Evolutionary conservation across 1,284 basidiomycete species (phyloP), one percentile per base, ranked within the genome.

Genomic region (Fomitopsis betulina): DNA sequence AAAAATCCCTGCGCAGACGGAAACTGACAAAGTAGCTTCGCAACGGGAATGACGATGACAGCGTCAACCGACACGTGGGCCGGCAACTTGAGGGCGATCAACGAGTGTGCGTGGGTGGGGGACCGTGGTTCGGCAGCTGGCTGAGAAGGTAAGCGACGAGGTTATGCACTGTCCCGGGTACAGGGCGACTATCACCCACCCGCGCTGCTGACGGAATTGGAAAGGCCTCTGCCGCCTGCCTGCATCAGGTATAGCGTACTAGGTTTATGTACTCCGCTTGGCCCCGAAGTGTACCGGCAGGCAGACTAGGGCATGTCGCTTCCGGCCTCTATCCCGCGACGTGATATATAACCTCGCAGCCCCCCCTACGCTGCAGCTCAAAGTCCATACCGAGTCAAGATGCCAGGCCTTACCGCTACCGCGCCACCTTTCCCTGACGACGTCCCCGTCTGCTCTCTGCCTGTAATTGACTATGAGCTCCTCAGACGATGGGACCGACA

Each of bases 381-480:
- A 54, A 54, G 43, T 51, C 53, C 60, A 53, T 38, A 55, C 59
- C 60, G 54, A 37, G 33, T 43, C 59, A 58, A 53, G 55, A 72
- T 72, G 70, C 69, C 69, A 47, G 67, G 66, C 56, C 68, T 70
- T 57, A 69, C 68, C 49, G 65, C 59, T 33, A 30, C 57, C 39
- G 65, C 67, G 7, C 70, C 73, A 10, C 35, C 35, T 12, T 79
- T 79, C 66, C 76, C 77, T 13, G 65, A 69, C 43, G 68, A 76
- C 60, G 66, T 74, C 25, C 69, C 72, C 13, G 73, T 72, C 13
- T 72, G 74, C 57, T 70, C 75, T 8, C 67, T 79, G 21, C 60
- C 75, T 38, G 64, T 76, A 38, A 66, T 78, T 43, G 75, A 78
- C 66, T 78, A 72, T 53, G 62, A 59, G 25, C 65, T 73, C 53